Percentiles rank a stretch among this genome's conserved stretches.
Conservation (phyloP, 2,329 filamentous ascomycete genomes). For the Ophiobolus disseminans region DNA sequence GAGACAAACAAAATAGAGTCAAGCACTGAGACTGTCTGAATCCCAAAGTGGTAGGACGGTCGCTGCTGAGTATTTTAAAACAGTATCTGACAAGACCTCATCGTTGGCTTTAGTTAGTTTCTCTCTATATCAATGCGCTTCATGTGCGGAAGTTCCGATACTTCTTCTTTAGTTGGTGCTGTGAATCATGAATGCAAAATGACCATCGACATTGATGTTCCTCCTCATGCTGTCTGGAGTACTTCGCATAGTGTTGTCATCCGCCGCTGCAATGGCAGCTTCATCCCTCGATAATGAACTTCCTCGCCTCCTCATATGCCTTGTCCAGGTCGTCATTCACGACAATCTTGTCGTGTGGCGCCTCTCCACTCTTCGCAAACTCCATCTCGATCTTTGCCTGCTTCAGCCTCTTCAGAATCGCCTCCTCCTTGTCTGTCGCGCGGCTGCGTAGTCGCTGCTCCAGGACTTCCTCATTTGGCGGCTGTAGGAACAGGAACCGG, state of each 20-base stretch:
- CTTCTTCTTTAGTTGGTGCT: too few species aligned
- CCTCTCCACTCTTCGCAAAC: constrained; percentile 48
- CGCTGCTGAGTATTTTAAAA: constrained; percentile 54
- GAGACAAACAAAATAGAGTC: constrained; percentile 93
- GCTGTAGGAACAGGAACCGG: constrained; percentile 84
- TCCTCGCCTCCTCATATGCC: constrained; percentile 58
- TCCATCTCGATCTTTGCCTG: constrained; percentile 56
- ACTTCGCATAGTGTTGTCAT: constrained; percentile 17
- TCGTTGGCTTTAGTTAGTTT: constrained; percentile 41
- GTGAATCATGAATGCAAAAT: too few species aligned
- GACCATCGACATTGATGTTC: too few species aligned
- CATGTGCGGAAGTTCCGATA: too few species aligned
- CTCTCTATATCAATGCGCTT: too few species aligned
- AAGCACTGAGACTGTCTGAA: constrained; percentile 81
- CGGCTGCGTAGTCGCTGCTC: constrained; percentile 64
- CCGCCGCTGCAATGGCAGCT: constrained; percentile 38
- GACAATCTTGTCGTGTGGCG: constrained; percentile 60
- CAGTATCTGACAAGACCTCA: constrained; percentile 55
- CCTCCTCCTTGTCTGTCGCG: constrained; percentile 56
- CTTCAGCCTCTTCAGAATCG: constrained; percentile 56
- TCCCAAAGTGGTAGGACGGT: constrained; percentile 55
- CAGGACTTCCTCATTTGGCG: constrained; percentile 75
- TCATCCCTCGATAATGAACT: constrained; percentile 61
- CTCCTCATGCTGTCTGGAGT: too few species aligned
- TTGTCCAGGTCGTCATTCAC: constrained; percentile 60